A percentile compares a stretch with the other conserved stretches of the same genome.
phyloP scores from a whole-genome alignment of 208 protist genomes.

The Leishmania aethiopica region DNA sequence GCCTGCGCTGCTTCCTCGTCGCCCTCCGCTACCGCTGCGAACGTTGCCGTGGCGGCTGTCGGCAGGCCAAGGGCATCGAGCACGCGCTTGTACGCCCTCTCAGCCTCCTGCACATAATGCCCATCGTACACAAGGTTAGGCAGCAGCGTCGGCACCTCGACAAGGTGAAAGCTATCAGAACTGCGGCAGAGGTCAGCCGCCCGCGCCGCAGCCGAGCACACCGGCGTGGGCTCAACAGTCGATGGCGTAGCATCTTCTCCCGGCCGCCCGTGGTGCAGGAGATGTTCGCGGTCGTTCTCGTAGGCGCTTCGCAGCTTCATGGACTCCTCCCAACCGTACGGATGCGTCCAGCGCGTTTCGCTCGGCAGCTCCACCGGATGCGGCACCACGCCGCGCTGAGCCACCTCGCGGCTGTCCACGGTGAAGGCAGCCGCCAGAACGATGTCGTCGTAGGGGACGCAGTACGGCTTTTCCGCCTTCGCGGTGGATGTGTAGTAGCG shows the following conservation, averaged over 20 bases:
- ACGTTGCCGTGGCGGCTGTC: constrained; percentile 3
- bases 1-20: constrained; percentile 1
- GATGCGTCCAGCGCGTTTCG: constrained; percentile 65
- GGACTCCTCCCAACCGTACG: constrained; percentile 62
- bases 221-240: neutral
- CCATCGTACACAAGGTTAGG: constrained; percentile 62
- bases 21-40: neutral
- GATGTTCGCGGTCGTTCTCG: constrained; percentile 36
- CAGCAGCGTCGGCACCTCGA: constrained; percentile 62
- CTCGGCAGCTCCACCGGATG: constrained; percentile 43
- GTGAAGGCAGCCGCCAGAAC: constrained; percentile 61
- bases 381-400: constrained; percentile 10
- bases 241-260: neutral
- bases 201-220: constrained; percentile 7
- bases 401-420: constrained; percentile 31
- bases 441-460: constrained; percentile 30
- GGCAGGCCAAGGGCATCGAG: constrained; percentile 29
- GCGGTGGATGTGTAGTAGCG: constrained; percentile 15
- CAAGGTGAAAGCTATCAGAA: constrained; percentile 28
- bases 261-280: constrained; percentile 20
- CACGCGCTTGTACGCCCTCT: constrained; percentile 46
- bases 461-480: neutral
- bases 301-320: constrained; percentile 42
- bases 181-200: constrained; percentile 17
- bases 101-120: constrained; percentile 47